Conservation (phyloP, 768 basidiomycete genomes). For the Panaeolus papilionaceus region DNA sequence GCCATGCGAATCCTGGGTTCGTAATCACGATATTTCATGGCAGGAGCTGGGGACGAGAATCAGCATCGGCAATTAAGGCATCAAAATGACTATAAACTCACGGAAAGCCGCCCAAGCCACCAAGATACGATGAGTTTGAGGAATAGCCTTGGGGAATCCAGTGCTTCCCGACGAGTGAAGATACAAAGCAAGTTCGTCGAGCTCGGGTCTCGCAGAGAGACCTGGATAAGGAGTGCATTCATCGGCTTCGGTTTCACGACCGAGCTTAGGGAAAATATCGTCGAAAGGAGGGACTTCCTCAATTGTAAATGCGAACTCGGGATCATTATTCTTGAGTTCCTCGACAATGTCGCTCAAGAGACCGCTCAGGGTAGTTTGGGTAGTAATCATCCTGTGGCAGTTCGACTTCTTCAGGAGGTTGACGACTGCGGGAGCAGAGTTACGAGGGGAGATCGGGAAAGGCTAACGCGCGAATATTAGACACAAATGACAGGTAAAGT, state of each 20-base stretch:
- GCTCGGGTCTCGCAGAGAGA: conserved; percentile 17
- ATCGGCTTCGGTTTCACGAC: conserved; percentile 35
- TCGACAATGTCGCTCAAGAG: conserved; percentile 22
- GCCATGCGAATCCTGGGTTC: conserved; percentile 38
- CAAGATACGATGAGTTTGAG: conserved; percentile 35
- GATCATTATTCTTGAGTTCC: conserved; percentile 28
- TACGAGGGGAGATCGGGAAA: conserved; percentile 45
- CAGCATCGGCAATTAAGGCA: neutral
- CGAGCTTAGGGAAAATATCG: conserved; percentile 46
- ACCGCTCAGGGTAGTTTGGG: conserved; percentile 28
- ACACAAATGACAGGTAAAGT: conserved; percentile 8
- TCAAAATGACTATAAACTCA: conserved; percentile 27
- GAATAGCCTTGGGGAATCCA: conserved; percentile 50
- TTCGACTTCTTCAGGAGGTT: conserved; percentile 37
- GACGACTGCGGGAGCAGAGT: conserved; percentile 39
- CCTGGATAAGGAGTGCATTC: conserved; percentile 36
- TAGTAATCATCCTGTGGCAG: conserved; percentile 38
- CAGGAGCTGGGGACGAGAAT: neutral
- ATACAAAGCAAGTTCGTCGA: conserved; percentile 39
- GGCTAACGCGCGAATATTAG: conserved; percentile 29
- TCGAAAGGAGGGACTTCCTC: conserved; percentile 38
- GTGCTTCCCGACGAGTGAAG: conserved; percentile 57
- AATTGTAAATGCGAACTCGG: conserved; percentile 30
- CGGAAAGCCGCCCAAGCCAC: conserved; percentile 40
- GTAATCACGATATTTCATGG: conserved; percentile 23